These are phyloP conservation scores for Cercospora sp. DNA, from an alignment of 2,329 filamentous ascomycete genomes.

Conservation along the genomic window DNA sequence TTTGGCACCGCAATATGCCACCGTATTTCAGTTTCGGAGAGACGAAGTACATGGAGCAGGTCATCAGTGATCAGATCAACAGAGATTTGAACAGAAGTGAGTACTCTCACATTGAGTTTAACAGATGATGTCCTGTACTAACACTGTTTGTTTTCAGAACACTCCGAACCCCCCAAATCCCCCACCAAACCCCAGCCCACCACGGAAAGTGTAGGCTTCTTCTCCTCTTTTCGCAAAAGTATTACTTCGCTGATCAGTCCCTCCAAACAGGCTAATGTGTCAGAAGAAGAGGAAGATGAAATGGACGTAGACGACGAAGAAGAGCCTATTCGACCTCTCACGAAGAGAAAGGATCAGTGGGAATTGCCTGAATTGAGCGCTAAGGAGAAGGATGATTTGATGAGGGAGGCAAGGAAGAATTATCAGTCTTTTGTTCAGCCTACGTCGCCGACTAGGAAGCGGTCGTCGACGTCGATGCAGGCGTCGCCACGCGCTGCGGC, in stretches of 20 bases:
- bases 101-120: not conserved
- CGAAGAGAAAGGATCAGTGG: constrained; percentile 8
- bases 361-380: constrained; percentile 3
- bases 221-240: not conserved
- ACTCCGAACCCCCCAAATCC: not conserved
- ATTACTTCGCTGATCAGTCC: not conserved
- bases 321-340: not conserved
- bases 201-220: not conserved
- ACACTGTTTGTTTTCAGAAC: not conserved
- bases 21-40: constrained; percentile 38
- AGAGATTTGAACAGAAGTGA: constrained; percentile 34
- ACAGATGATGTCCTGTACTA: not conserved
- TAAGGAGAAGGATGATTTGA: not conserved
- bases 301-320: not conserved
- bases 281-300: not conserved
- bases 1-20: constrained; percentile 38
- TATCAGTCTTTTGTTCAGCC: not conserved
- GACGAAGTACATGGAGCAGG: constrained; percentile 34
- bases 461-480: not conserved
- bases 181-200: not conserved
- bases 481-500: not conserved
- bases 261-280: not conserved
- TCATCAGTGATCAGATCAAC: constrained; percentile 34
- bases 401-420: not conserved
- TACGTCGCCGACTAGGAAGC: not conserved